These are phyloP conservation scores for Termitomyces titanicus DNA, from an alignment of 768 basidiomycete species.

Conservation along the genomic window DNA sequence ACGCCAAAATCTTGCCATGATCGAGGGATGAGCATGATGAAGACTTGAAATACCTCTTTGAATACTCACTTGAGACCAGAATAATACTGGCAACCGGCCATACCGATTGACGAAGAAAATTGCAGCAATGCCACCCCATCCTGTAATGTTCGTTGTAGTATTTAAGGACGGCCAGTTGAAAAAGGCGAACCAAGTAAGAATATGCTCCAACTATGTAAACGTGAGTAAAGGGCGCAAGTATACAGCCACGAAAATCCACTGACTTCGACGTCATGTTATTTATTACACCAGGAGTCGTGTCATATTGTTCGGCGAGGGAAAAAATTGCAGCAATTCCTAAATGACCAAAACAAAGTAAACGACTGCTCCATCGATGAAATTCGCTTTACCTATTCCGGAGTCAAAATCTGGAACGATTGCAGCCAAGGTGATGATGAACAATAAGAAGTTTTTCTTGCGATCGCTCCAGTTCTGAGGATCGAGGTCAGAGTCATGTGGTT, in stretches of 20 bases:
- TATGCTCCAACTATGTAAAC: slow-evolving; percentile 46
- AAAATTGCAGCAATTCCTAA: slow-evolving; percentile 55
- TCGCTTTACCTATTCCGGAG: slow-evolving; percentile 43
- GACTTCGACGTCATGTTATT: slow-evolving; percentile 54
- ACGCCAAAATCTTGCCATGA: slow-evolving; percentile 35
- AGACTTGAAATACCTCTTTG: neutral
- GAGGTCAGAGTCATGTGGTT: slow-evolving; percentile 38
- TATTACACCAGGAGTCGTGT: slow-evolving; percentile 47
- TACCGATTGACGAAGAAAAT: slow-evolving; percentile 49
- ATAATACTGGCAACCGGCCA: slow-evolving; percentile 58
- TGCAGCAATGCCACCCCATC: slow-evolving; percentile 46
- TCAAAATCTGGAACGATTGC: slow-evolving; percentile 61
- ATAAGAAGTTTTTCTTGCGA: slow-evolving; percentile 41
- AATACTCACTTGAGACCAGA: slow-evolving; percentile 48
- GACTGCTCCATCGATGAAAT: neutral
- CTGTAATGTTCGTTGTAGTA: slow-evolving; percentile 7
- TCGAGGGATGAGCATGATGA: neutral
- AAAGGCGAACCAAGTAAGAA: slow-evolving; percentile 39
- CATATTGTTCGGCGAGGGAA: slow-evolving; percentile 47
- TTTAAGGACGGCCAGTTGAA: neutral
- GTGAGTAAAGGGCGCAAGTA: neutral
- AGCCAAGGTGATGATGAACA: slow-evolving; percentile 52
- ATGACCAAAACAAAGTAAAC: neutral
- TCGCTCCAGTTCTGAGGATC: slow-evolving; percentile 44
- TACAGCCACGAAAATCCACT: neutral